Evolutionary conservation across 2,329 filamentous ascomycete species (phyloP).

Genomic region (Tolypocladium guangdongense): DNA sequence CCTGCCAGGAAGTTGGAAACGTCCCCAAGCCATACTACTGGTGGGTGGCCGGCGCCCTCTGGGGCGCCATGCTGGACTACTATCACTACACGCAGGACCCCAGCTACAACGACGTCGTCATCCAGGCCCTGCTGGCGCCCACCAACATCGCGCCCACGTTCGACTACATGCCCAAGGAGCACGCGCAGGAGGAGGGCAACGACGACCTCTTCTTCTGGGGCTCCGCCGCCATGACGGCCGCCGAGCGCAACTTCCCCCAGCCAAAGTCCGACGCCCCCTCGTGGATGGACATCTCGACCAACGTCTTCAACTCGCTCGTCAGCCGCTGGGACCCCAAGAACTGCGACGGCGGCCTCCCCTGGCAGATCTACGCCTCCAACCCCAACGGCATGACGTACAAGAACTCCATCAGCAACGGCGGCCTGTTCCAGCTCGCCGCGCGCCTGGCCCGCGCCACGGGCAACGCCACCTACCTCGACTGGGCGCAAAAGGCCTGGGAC

Average conservation of each 20-base stretch:
- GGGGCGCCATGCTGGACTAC: constrained; percentile 60
- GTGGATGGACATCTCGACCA: constrained; percentile 57
- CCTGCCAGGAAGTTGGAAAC: constrained; percentile 41
- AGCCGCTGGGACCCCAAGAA: constrained; percentile 56
- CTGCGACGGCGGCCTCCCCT: constrained; percentile 64
- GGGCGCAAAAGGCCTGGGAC: constrained; percentile 57
- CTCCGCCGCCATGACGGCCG: constrained; percentile 54
- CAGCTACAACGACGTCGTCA: constrained; percentile 48
- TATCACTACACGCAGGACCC: constrained; percentile 54
- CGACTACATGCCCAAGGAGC: constrained; percentile 48
- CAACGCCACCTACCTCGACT: constrained; percentile 53
- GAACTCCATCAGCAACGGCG: constrained; percentile 70
- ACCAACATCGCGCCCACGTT: constrained; percentile 43
- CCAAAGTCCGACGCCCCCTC: constrained; percentile 43
- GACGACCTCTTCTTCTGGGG: constrained; percentile 70
- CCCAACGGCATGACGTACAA: constrained; percentile 70
- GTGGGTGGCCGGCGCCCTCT: constrained; percentile 56
- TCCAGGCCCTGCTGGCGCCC: constrained; percentile 45
- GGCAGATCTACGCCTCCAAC: constrained; percentile 74
- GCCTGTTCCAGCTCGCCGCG: constrained; percentile 73
- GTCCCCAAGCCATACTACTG: constrained; percentile 58
- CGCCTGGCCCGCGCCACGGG: constrained; percentile 61
- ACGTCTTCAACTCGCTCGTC: constrained; percentile 62
- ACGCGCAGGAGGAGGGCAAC: constrained; percentile 54
- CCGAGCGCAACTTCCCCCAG: constrained; percentile 57